phyloP scores from a whole-genome alignment of 306 rosid genomes.

The Vigna unguiculata region DNA sequence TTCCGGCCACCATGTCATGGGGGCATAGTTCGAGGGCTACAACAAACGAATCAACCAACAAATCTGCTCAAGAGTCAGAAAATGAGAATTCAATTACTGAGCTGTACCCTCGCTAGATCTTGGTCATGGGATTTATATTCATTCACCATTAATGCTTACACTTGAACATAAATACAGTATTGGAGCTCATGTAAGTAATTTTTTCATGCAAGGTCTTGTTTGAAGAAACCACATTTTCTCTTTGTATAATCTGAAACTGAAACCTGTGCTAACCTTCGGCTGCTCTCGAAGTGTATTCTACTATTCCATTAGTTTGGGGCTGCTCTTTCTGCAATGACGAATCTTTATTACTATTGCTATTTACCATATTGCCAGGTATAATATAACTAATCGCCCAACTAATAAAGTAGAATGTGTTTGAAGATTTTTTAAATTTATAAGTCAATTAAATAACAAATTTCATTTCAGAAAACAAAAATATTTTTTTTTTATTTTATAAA shows the following conservation, averaged over 20 bases:
- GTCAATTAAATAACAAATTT: no score
- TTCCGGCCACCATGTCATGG: neutral
- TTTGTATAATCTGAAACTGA: neutral
- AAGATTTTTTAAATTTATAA: no score
- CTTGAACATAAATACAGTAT: neutral
- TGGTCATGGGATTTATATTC: neutral
- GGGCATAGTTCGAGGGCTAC: slow-evolving; percentile 5
- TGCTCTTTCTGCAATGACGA: no score
- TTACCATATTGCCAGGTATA: no score
- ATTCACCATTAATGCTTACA: neutral
- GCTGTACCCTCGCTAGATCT: slow-evolving; percentile 30
- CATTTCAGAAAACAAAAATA: no score
- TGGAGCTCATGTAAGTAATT: neutral
- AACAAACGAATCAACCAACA: neutral
- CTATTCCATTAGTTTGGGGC: no score
- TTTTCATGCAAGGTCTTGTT: neutral
- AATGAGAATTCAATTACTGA: slow-evolving; percentile 16
- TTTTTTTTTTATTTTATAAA: no score
- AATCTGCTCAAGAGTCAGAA: neutral
- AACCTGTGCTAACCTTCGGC: neutral
- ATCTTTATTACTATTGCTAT: no score
- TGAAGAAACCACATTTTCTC: neutral
- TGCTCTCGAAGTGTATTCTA: neutral
- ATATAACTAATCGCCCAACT: no score
- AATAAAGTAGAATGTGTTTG: no score